A percentile compares a stretch with the other conserved stretches of the same genome.
These are phyloP conservation scores for Cyclocybe aegerita DNA, from an alignment of 768 basidiomycete species.

Conservation along the genomic window DNA sequence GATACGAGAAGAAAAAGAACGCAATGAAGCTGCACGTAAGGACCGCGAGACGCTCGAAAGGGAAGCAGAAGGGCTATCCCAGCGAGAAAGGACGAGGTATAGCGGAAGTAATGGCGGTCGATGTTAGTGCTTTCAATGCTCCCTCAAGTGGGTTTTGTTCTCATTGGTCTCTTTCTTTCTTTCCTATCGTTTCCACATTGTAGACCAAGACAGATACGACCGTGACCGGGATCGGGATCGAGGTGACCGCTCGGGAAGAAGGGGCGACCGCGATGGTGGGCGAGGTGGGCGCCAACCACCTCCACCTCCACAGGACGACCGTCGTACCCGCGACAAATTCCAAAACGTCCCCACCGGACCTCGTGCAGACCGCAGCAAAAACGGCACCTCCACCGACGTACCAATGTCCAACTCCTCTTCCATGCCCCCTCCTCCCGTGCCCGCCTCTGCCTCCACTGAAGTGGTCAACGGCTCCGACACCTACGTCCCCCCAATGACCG, in stretches of 20 bases:
- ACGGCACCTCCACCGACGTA: slow-evolving; percentile 27
- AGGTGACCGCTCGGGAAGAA: slow-evolving; percentile 37
- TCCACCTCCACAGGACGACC: slow-evolving; percentile 32
- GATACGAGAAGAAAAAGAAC: slow-evolving; percentile 68
- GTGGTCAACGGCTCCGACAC: slow-evolving; percentile 32
- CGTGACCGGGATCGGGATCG: slow-evolving; percentile 39
- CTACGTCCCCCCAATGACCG: slow-evolving; percentile 69
- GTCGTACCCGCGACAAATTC: slow-evolving; percentile 42
- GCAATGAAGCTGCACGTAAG: slow-evolving; percentile 55
- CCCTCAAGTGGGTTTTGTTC: slow-evolving; percentile 15
- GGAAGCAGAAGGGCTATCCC: slow-evolving; percentile 68
- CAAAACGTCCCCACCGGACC: slow-evolving; percentile 84
- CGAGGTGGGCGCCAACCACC: slow-evolving; percentile 38
- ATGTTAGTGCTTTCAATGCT: slow-evolving; percentile 32
- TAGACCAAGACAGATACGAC: slow-evolving; percentile 60
- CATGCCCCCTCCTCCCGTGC: slow-evolving; percentile 51
- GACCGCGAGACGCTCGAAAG: slow-evolving; percentile 75
- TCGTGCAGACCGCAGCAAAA: slow-evolving; percentile 67
- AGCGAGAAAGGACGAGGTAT: slow-evolving; percentile 42
- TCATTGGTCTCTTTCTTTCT: slow-evolving; percentile 12
- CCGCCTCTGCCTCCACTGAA: slow-evolving; percentile 28
- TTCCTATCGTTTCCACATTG: slow-evolving; percentile 11
- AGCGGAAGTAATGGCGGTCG: slow-evolving; percentile 40
- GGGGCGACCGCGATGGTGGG: slow-evolving; percentile 38
- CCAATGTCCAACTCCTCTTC: slow-evolving; percentile 37